Evolutionary conservation across 352 stramenopile species (phyloP), one percentile per base, ranked within the genome.

Genomic region (Pythium dissotocum): DNA sequence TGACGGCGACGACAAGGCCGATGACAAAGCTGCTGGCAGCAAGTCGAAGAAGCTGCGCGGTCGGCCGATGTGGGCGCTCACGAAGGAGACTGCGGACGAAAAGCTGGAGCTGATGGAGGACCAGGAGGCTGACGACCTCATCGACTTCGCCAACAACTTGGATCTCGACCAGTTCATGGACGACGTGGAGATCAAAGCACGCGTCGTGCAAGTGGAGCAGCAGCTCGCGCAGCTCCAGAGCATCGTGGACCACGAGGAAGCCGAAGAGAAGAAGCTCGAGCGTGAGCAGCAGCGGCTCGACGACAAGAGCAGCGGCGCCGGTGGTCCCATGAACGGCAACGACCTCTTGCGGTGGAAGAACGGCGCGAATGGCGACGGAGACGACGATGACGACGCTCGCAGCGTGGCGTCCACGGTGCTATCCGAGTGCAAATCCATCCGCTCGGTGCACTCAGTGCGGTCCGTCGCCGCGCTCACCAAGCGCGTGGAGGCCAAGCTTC

Each of bases 91-190:
- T 0, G 84, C 86, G 18, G 80, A 97, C 36, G 78, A 88, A 57
- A 96, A 96, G 71, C 77, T 80, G 18, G 80, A 90, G 49, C 75
- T 58, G 10, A 67, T 92, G 38, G 80, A 97, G 68, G 81, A 95
- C 32, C 74, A 88, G 26, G 89, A 97, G 64, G 91, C 90, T 52
- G 89, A 97, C 60, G 87, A 98, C 36, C 79, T 99, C 35, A 87
- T 99, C 16, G 83, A 93, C 26, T 99, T 98, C 77, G 94, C 91
- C 32, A 92, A 97, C 62, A 90, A 93, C 49, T 76, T 98, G 9
- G 88, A 98, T 68, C 94, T 97, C 57, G 95, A 98, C 73, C 87
- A 97, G 79, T 98, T 98, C 79, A 94, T 97, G 76, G 83, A 97
- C 72, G 94, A 98, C 58, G 78, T 95, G 18, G 85, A 96, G 71